These are phyloP conservation scores for Moesziomyces sp. DNA, from an alignment of 1,284 basidiomycete genomes.

Conservation along the genomic window DNA sequence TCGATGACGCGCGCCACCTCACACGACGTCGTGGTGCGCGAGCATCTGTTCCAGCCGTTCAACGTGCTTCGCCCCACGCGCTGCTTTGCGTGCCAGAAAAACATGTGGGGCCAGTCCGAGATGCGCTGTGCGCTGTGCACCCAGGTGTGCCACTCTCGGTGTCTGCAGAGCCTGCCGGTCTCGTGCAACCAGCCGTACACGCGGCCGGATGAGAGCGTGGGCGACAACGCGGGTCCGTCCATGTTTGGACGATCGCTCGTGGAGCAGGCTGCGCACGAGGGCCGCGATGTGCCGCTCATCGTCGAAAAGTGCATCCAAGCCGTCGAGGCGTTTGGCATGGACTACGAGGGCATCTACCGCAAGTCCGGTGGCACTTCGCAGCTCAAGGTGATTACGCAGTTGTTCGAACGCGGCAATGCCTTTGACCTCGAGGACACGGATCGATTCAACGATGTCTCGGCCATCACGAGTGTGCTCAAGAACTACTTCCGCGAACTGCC, in stretches of 20 bases:
- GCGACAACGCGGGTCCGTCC: slow-evolving; percentile 71
- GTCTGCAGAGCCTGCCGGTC: slow-evolving; percentile 54
- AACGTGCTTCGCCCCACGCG: slow-evolving; percentile 87
- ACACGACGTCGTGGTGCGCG: slow-evolving; percentile 54
- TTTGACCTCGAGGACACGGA: slow-evolving; percentile 90
- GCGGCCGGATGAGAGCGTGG: slow-evolving; percentile 47
- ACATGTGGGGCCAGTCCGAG: slow-evolving; percentile 95
- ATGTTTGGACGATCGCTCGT: slow-evolving; percentile 89
- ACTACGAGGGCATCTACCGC: slow-evolving; percentile 95
- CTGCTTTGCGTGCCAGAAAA: slow-evolving; percentile 95
- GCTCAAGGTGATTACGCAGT: slow-evolving; percentile 89
- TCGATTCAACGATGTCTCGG: slow-evolving; percentile 95
- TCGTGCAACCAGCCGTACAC: slow-evolving; percentile 58
- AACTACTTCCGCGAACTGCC: slow-evolving; percentile 93
- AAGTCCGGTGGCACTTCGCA: slow-evolving; percentile 94
- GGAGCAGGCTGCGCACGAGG: slow-evolving; percentile 84
- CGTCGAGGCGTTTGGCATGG: slow-evolving; percentile 72
- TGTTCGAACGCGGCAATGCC: slow-evolving; percentile 90
- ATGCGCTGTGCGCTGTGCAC: slow-evolving; percentile 77
- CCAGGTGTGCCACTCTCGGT: slow-evolving; percentile 58
- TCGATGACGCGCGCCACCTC: slow-evolving; percentile 40
- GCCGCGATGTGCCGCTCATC: slow-evolving; percentile 81
- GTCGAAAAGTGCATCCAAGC: slow-evolving; percentile 82
- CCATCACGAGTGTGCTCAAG: slow-evolving; percentile 95
- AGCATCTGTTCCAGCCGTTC: slow-evolving; percentile 89